These are phyloP conservation scores for Ceratocystis albifundus DNA, from an alignment of 2,329 filamentous ascomycete species.

Conservation along the genomic window DNA sequence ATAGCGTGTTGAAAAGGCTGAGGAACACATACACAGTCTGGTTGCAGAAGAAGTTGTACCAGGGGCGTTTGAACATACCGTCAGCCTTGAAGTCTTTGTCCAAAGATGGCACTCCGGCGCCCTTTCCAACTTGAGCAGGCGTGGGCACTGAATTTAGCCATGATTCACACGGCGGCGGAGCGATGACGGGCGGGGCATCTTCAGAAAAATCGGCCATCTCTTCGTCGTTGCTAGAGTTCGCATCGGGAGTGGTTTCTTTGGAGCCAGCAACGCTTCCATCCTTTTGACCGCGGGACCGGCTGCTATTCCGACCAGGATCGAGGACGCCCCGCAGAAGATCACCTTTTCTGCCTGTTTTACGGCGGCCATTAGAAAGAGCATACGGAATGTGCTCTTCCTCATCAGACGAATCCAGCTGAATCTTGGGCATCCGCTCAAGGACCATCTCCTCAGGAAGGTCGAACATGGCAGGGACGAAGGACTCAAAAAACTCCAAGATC, in stretches of 20 bases:
- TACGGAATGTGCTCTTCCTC: conserved; percentile 64
- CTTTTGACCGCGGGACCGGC: conserved; percentile 58
- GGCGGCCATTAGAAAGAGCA: conserved; percentile 53
- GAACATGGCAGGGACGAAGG: conserved; percentile 66
- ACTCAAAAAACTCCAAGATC: conserved; percentile 63
- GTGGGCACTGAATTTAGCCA: conserved; percentile 53
- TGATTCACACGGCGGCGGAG: conserved; percentile 36
- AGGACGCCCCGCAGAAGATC: conserved; percentile 78
- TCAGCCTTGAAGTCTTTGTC: conserved; percentile 60
- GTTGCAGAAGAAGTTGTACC: conserved; percentile 86
- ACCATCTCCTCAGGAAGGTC: conserved; percentile 60
- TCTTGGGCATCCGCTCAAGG: conserved; percentile 53
- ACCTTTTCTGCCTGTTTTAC: conserved; percentile 64
- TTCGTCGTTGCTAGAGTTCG: conserved; percentile 64
- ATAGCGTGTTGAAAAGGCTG: conserved; percentile 83
- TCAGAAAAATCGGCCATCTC: conserved; percentile 55
- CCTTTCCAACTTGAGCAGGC: conserved; percentile 38
- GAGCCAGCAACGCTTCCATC: conserved; percentile 71
- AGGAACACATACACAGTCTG: conserved; percentile 90
- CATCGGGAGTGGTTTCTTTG: conserved; percentile 80
- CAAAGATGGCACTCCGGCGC: conserved; percentile 40
- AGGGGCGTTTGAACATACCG: conserved; percentile 66
- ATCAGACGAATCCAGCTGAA: conserved; percentile 58
- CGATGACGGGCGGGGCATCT: conserved; percentile 49
- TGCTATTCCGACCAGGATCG: conserved; percentile 62